Evolutionary conservation across 768 basidiomycete genomes (phyloP).

Genomic region (Coprinopsis strossmayeri): DNA sequence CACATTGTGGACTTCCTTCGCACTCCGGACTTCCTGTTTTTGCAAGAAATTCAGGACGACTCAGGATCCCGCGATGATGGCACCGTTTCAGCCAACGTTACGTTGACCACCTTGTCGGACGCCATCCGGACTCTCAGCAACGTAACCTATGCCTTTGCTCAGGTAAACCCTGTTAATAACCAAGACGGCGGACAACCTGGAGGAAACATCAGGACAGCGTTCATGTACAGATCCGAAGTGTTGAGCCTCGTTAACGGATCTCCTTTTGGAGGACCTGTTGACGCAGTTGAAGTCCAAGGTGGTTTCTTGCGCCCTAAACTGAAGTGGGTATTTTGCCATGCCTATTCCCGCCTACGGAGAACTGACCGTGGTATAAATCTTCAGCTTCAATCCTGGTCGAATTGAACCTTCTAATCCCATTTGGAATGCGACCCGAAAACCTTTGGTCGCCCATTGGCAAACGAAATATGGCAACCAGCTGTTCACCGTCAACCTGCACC

Average conservation of each 20-base stretch:
- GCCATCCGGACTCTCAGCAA: conserved; percentile 39
- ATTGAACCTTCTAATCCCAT: conserved; percentile 50
- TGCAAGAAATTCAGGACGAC: conserved; percentile 63
- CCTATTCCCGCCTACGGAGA: background rate
- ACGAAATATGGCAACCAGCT: conserved; percentile 36
- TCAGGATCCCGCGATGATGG: conserved; percentile 47
- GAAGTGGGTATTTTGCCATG: conserved; percentile 28
- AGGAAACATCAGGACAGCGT: conserved; percentile 57
- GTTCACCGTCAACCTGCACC: conserved; percentile 56
- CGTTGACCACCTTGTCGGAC: conserved; percentile 39
- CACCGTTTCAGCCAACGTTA: conserved; percentile 45
- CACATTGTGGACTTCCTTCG: conserved; percentile 46
- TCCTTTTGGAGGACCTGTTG: conserved; percentile 40
- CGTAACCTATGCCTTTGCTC: conserved; percentile 41
- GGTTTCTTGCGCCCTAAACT: conserved; percentile 28
- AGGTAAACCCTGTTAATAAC: conserved; percentile 45
- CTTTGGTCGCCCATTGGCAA: conserved; percentile 52
- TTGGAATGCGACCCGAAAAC: conserved; percentile 54
- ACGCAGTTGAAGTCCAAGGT: conserved; percentile 32
- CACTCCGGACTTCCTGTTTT: conserved; percentile 52
- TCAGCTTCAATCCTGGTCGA: conserved; percentile 57
- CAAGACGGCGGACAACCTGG: conserved; percentile 57
- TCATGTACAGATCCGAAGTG: conserved; percentile 49
- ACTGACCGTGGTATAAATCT: background rate
- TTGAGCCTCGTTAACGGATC: conserved; percentile 39